These are phyloP conservation scores for Ophiostoma montium DNA, from an alignment of 2,329 filamentous ascomycete genomes.

Conservation along the genomic window DNA sequence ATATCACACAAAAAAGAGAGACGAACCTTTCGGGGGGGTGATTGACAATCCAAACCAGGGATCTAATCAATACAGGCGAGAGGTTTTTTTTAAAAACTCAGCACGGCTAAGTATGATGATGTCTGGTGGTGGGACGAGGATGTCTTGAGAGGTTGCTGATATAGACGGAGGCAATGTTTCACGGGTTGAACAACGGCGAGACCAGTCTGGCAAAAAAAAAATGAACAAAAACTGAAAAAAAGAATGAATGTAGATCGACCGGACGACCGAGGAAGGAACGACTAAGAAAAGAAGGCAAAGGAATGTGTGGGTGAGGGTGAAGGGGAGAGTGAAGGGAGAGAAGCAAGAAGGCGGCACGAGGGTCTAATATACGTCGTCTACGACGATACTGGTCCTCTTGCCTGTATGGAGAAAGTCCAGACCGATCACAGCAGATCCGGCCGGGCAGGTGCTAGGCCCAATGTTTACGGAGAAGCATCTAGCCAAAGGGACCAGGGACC, in stretches of 20 bases:
- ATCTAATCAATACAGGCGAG: background rate
- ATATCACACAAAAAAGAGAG: background rate
- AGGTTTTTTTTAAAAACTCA: background rate
- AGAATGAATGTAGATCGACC: background rate
- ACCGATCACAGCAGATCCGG: no score
- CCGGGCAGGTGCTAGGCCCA: background rate
- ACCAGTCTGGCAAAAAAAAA: background rate
- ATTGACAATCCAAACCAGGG: slow-evolving; percentile 2
- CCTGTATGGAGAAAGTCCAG: no score
- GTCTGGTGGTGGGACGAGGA: background rate
- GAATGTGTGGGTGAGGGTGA: background rate
- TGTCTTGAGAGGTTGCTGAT: background rate
- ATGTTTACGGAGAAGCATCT: no score
- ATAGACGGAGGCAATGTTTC: background rate
- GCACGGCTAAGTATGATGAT: no score
- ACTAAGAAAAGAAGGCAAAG: background rate
- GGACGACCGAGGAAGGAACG: background rate
- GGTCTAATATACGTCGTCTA: background rate
- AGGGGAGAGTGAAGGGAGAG: background rate
- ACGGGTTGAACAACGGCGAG: background rate
- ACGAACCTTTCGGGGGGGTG: background rate
- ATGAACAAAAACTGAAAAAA: background rate
- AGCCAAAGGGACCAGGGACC: background rate
- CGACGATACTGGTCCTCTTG: no score
- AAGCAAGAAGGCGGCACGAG: background rate